Conservation (phyloP, 805 yeast genomes). For the Sugiyamaella qingdaonensis region DNA sequence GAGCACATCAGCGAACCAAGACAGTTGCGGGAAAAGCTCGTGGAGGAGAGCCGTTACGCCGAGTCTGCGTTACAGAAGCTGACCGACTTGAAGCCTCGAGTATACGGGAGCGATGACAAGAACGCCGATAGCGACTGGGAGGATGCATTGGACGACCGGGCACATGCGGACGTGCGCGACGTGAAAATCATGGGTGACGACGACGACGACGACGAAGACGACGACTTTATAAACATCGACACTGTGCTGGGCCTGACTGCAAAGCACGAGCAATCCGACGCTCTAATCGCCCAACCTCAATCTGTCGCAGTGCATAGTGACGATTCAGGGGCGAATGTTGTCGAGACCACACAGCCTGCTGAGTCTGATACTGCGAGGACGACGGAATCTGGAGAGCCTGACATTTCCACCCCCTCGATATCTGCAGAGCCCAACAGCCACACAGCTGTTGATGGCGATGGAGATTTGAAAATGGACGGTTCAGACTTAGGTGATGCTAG, state of each 20-base stretch:
- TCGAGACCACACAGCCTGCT: too few species aligned
- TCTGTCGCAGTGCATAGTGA: too few species aligned
- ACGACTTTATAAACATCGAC: background rate
- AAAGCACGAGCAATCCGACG: background rate
- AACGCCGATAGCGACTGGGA: background rate
- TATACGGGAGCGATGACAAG: background rate
- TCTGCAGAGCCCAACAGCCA: too few species aligned
- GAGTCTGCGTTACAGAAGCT: slow-evolving; percentile 70
- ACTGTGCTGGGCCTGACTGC: background rate
- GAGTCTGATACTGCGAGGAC: too few species aligned
- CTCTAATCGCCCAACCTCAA: too few species aligned
- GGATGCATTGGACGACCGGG: background rate
- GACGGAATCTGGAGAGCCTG: too few species aligned
- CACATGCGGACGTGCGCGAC: background rate
- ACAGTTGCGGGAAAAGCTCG: slow-evolving; percentile 63
- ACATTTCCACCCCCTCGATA: too few species aligned
- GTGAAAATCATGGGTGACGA: background rate
- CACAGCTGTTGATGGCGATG: too few species aligned
- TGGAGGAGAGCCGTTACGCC: slow-evolving; percentile 75
- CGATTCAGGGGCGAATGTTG: too few species aligned
- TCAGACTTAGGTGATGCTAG: too few species aligned
- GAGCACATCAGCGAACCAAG: slow-evolving; percentile 65
- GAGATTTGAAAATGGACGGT: too few species aligned
- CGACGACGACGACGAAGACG: background rate
- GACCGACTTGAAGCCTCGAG: background rate